phyloP scores from a whole-genome alignment of 2,329 filamentous ascomycete species.

The Karstenula rhodostoma region DNA sequence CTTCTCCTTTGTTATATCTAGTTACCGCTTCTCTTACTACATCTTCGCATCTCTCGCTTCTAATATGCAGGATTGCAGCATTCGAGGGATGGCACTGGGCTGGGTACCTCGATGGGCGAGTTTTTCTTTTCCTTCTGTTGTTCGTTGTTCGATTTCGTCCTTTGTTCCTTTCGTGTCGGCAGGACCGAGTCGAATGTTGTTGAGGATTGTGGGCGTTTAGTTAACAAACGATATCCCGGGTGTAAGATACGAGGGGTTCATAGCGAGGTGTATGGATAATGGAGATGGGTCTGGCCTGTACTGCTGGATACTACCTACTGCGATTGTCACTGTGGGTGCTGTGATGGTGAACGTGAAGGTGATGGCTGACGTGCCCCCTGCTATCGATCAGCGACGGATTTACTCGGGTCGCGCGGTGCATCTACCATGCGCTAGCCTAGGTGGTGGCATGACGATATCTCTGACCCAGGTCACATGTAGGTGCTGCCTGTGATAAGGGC shows the following conservation, averaged over 20 bases:
- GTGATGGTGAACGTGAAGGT: neutral
- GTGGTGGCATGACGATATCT: conserved; percentile 6
- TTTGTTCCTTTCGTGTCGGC: conserved; percentile 24
- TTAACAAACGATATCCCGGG: conserved; percentile 12
- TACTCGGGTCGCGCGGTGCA: neutral
- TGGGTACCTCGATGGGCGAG: conserved; percentile 24
- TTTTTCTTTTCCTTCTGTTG: conserved; percentile 5
- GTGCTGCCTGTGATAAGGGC: neutral
- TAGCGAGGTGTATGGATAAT: conserved; percentile 8
- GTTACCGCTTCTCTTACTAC: conserved; percentile 15
- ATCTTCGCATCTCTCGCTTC: conserved; percentile 31
- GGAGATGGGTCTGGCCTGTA: neutral
- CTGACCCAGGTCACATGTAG: neutral
- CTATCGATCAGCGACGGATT: neutral
- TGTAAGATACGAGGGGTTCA: conserved; percentile 8
- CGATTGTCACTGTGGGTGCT: too few species aligned
- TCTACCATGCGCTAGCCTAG: neutral
- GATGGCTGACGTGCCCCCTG: neutral
- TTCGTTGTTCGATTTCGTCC: conserved; percentile 6
- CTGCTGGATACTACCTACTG: neutral
- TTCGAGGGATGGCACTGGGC: conserved; percentile 24
- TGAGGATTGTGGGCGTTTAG: conserved; percentile 5
- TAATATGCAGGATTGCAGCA: conserved; percentile 32
- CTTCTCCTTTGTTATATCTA: conserved; percentile 18
- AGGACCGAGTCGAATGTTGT: conserved; percentile 26